A percentile compares a stretch with the other conserved stretches of the same genome.
Evolutionary conservation across 164 flowering plant genomes (phyloP).

Genomic region (Kalanchoe fedtschenkoi): DNA sequence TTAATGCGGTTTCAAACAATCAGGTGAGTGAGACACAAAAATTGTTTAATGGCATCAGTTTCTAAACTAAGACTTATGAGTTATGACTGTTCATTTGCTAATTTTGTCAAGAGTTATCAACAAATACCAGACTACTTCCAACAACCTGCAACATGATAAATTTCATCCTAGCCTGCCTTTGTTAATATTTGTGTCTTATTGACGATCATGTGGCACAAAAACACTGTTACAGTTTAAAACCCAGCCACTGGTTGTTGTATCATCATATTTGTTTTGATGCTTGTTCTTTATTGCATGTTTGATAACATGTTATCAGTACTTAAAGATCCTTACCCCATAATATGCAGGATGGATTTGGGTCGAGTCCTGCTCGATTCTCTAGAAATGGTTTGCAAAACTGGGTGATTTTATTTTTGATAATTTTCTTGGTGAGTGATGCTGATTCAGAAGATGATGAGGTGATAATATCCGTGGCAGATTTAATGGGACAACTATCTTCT

Average conservation of each 20-base stretch:
- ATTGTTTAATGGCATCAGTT: not conserved
- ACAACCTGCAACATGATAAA: not conserved
- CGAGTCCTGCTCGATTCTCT: not conserved
- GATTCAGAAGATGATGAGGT: constrained; percentile 19
- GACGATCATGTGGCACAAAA: not conserved
- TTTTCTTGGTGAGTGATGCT: constrained; percentile 9
- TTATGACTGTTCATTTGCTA: not conserved
- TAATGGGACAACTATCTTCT: constrained; percentile 28
- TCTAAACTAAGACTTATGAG: not conserved
- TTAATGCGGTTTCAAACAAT: not conserved
- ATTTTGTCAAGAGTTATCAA: not conserved
- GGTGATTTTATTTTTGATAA: constrained; percentile 10
- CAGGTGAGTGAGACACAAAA: not conserved
- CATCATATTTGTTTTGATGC: not conserved
- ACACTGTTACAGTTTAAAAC: not conserved
- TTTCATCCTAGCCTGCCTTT: not conserved
- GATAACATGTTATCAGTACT: not conserved
- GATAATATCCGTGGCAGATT: constrained; percentile 17
- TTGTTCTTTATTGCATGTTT: not conserved
- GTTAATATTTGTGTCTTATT: not conserved
- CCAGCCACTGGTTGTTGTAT: not conserved
- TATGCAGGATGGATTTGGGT: not conserved
- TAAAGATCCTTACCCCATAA: not conserved
- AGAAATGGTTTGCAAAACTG: constrained; percentile 12
- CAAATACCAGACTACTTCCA: not conserved